Evolutionary conservation across 148 eudicot genomes (phyloP).

Genomic region (Beta vulgaris): DNA sequence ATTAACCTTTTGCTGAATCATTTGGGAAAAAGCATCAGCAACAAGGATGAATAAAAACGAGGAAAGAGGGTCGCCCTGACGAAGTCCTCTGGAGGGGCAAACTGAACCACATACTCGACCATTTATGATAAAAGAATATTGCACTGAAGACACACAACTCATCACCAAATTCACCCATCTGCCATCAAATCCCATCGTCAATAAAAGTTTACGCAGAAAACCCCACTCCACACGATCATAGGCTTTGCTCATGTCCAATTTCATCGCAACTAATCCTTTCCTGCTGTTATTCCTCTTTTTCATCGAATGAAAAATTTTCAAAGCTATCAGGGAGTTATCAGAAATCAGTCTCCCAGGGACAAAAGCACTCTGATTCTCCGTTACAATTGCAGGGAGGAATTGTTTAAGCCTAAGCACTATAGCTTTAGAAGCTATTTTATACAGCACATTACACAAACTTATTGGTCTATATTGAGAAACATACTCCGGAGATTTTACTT

Average conservation of each 20-base stretch:
- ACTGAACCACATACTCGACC: neutral
- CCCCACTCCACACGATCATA: slow-evolving; percentile 10
- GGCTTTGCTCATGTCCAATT: neutral
- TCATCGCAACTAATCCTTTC: neutral
- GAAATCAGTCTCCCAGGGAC: no score
- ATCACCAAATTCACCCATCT: neutral
- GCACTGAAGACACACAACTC: neutral
- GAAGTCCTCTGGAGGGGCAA: neutral
- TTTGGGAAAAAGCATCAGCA: neutral
- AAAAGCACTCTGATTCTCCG: no score
- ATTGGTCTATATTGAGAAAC: no score
- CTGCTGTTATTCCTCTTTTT: neutral
- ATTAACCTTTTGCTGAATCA: neutral
- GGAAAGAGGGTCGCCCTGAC: slow-evolving; percentile 1
- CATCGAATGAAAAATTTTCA: no score
- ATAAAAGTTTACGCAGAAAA: neutral
- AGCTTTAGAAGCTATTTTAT: no score
- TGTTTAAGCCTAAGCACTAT: no score
- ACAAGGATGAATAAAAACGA: neutral
- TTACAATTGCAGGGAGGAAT: no score
- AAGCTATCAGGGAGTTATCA: no score
- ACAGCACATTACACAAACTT: no score
- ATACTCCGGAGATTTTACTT: neutral
- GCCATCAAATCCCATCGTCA: neutral
- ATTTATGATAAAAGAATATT: neutral